phyloP scores from a whole-genome alignment of 1,139 yeast genomes.

The Blastobotrys indianensis region DNA sequence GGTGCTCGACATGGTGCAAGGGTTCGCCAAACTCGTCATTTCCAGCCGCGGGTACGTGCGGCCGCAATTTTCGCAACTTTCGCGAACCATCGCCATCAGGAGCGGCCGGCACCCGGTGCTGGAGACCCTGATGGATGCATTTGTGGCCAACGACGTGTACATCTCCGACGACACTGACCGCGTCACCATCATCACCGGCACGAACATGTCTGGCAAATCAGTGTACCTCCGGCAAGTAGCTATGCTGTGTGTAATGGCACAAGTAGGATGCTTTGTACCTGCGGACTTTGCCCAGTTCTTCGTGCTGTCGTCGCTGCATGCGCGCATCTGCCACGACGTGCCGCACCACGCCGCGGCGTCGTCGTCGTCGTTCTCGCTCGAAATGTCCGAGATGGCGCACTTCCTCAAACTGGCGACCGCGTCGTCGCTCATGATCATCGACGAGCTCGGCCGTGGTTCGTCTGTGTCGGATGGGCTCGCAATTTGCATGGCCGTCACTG shows the following conservation, averaged over 20 bases:
- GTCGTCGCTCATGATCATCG: conserved; percentile 53
- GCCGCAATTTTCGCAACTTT: conserved; percentile 49
- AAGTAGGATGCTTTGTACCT: conserved; percentile 89
- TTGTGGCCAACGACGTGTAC: conserved; percentile 64
- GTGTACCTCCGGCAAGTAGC: conserved; percentile 88
- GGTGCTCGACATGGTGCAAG: conserved; percentile 56
- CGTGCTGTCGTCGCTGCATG: conserved; percentile 47
- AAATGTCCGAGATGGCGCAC: conserved; percentile 57
- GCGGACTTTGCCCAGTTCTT: conserved; percentile 48
- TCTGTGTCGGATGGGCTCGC: conserved; percentile 3
- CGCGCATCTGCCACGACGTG: conserved; percentile 54
- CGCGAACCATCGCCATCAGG: conserved; percentile 46
- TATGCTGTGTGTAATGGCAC: conserved; percentile 76
- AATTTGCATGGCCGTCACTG: conserved; percentile 1
- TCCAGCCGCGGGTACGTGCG: conserved; percentile 45
- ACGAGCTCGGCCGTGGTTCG: conserved; percentile 58
- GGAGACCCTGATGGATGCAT: conserved; percentile 37
- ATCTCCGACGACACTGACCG: conserved; percentile 45
- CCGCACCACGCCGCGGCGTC: conserved; percentile 60
- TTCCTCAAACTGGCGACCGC: conserved; percentile 46
- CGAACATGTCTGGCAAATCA: conserved; percentile 97
- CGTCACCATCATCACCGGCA: conserved; percentile 66
- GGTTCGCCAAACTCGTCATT: conserved; percentile 63
- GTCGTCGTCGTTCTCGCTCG: conserved; percentile 71
- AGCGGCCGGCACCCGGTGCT: conserved; percentile 80